phyloP scores from a whole-genome alignment of 2,329 filamentous ascomycete species.

The Juglanconis sp. region DNA sequence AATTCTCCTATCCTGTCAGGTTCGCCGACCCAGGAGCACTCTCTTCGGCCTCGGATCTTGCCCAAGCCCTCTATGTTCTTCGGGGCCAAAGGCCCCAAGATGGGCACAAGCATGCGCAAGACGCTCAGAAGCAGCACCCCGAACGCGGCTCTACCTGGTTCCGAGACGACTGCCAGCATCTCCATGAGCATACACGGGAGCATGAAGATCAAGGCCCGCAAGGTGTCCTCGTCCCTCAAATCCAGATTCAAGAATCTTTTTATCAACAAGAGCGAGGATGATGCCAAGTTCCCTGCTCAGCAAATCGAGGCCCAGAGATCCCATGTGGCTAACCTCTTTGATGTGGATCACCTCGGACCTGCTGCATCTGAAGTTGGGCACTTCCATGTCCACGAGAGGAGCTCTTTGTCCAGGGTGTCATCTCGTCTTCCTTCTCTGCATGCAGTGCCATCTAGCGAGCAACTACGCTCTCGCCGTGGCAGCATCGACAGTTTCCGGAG shows the following conservation, averaged over 20 bases:
- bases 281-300: constrained; percentile 43
- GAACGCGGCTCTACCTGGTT: constrained; percentile 15
- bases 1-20: constrained; percentile 29
- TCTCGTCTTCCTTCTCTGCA: constrained; percentile 51
- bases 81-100: constrained; percentile 33
- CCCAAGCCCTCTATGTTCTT: constrained; percentile 44
- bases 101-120: constrained; percentile 41
- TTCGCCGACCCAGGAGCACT: neutral
- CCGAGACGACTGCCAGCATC: constrained; percentile 10
- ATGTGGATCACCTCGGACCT: constrained; percentile 15
- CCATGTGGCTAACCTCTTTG: constrained; percentile 24
- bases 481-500: constrained; percentile 50
- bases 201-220: constrained; percentile 53
- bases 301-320: constrained; percentile 47
- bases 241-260: constrained; percentile 60
- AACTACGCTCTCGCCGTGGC: constrained; percentile 50
- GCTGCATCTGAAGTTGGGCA: constrained; percentile 18
- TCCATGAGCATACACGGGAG: constrained; percentile 28
- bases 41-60: constrained; percentile 25
- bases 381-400: neutral
- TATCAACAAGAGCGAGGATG: constrained; percentile 35
- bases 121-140: constrained; percentile 48
- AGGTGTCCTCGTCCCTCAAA: constrained; percentile 60
- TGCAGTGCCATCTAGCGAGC: constrained; percentile 41
- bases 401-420: constrained; percentile 41